phyloP scores from a whole-genome alignment of 768 basidiomycete species.

The Mycena crocata region DNA sequence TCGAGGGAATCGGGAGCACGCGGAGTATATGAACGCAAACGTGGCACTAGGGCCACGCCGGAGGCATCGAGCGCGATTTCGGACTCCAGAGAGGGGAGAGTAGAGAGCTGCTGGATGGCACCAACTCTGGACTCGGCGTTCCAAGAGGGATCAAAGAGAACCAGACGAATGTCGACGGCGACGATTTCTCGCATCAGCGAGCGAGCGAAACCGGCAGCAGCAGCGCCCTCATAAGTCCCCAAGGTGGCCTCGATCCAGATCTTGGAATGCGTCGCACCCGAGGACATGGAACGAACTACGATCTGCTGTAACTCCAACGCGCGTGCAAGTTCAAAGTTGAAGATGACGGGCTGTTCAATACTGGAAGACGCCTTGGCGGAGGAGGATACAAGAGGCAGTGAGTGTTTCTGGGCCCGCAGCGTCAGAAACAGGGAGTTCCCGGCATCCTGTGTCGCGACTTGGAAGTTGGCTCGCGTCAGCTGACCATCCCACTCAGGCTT shows the following conservation, averaged over 20 bases:
- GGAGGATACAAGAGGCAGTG: not conserved
- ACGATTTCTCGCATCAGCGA: not conserved
- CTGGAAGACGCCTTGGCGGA: no score
- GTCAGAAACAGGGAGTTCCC: not conserved
- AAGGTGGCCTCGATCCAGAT: slow-evolving; percentile 4
- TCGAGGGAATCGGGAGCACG: no score
- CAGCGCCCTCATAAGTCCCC: not conserved
- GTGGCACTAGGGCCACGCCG: not conserved
- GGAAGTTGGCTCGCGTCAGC: not conserved
- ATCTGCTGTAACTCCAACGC: no score
- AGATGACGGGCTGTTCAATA: not conserved
- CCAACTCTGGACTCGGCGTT: not conserved
- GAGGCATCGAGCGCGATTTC: not conserved
- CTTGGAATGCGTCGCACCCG: no score
- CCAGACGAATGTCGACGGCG: not conserved
- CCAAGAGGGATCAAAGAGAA: slow-evolving; percentile 7
- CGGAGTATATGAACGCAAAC: not conserved
- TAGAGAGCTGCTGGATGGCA: not conserved
- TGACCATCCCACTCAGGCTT: not conserved
- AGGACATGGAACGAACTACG: no score
- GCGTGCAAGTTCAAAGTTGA: not conserved
- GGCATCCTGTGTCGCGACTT: not conserved
- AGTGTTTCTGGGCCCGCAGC: not conserved
- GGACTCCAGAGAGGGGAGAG: not conserved
- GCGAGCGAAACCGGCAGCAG: slow-evolving; percentile 5